Base-by-base conservation (phyloP, 805 yeast genomes). In the Hanseniaspora nectarophila region DNA sequence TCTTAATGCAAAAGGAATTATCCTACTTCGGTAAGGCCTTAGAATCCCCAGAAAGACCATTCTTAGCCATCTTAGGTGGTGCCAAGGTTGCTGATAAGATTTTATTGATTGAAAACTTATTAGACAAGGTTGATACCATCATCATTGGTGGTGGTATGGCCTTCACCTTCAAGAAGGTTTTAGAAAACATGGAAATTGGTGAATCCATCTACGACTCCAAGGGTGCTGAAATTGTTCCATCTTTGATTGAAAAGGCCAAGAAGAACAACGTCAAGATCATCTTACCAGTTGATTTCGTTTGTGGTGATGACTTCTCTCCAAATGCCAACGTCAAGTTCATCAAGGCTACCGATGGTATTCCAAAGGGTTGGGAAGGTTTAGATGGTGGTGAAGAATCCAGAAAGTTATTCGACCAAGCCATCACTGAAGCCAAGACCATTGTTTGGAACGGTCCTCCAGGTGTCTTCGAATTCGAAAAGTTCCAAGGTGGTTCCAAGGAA, bases 371-470 rank as follows among this genome's bases (percentile, higher is more conserved):
- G 85, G 82, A 84, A 81, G 98, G 98, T 68, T 79, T 92, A 66
- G 98, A 92, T 73, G 80, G 81, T 64, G 98, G 98, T 73, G 89
- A 88, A 73, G 82, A 85, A 75, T 78, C 95, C 57, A 75, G 79
- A 65, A 77, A 80, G 71, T 76, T 84, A 61, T 92, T 85, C 69
- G 78, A 82, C 60, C 81, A 74, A 60, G 82, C 95, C 59, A 86
- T 92, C 63, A 83, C 84, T 59, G 77, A 82, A 73, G 94, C 98
- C 62, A 88, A 90, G 81, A 92, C 98, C 65, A 90, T 92, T 65
- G 92, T 92, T 69, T 92, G 98, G 98, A 92, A 92, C 77, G 98
- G 98, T 70, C 98, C 98, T 59, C 97, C 98, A 73, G 98, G 98
- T 78, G 98, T 92, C 63, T 92, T 92, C 70, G 98, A 92, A 77